A percentile compares a stretch with the other conserved stretches of the same genome.
phyloP scores from a whole-genome alignment of 2,329 filamentous ascomycete species.

The Orbilia oligospora region DNA sequence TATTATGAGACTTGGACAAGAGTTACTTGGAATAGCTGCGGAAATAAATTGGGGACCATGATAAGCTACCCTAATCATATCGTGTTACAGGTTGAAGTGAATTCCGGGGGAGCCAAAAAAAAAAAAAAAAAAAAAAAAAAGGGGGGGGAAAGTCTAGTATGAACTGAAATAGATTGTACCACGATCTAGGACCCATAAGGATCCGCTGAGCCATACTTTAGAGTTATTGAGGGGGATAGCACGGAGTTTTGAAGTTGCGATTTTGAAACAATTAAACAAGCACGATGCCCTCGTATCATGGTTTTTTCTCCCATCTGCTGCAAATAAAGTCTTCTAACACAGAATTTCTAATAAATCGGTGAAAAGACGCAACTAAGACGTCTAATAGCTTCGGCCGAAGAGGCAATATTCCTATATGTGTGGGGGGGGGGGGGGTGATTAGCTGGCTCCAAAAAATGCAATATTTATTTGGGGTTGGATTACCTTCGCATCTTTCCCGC shows the following conservation, averaged over 20 bases:
- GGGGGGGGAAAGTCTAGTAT: no score
- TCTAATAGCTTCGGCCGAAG: constrained; percentile 61
- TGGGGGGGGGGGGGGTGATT: background rate
- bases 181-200: no score
- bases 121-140: no score
- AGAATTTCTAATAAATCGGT: background rate
- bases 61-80: background rate
- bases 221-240: no score
- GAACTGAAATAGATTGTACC: background rate
- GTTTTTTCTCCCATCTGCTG: background rate
- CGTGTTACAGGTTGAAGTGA: background rate
- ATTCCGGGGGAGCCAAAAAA: background rate
- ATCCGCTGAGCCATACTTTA: background rate
- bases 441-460: background rate
- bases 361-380: background rate
- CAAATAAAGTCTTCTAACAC: background rate
- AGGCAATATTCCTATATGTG: constrained; percentile 57
- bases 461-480: background rate
- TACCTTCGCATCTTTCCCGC: constrained; percentile 64
- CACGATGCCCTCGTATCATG: background rate
- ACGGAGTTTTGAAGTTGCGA: background rate
- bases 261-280: background rate
- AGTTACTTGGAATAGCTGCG: constrained; percentile 71
- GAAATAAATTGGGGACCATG: background rate
- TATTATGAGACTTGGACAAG: constrained; percentile 78